Conservation (phyloP, 805 yeast species). For the Candida cerambycidarum region DNA sequence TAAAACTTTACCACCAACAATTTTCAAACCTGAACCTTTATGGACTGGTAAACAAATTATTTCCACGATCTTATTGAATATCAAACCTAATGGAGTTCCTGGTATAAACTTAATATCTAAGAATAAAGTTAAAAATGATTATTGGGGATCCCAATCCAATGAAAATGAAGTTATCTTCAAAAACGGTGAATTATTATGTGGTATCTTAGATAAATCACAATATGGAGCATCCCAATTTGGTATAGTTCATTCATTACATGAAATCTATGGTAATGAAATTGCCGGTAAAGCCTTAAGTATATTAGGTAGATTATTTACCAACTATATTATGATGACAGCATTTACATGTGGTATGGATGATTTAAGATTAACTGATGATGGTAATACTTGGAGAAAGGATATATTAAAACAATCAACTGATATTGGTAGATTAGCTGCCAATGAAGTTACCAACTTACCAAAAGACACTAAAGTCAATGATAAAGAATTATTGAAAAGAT, state of each 20-base stretch:
- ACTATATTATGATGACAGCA: conserved; percentile 87
- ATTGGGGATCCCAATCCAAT: conserved; percentile 83
- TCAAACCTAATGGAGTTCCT: conserved; percentile 83
- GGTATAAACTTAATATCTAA: conserved; percentile 83
- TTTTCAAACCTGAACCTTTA: conserved; percentile 79
- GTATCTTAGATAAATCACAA: conserved; percentile 96
- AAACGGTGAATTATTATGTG: conserved; percentile 85
- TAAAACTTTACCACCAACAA: conserved; percentile 84
- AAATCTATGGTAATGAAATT: conserved; percentile 85
- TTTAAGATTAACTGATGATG: conserved; percentile 85
- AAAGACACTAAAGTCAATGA: conserved; percentile 48
- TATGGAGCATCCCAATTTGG: conserved; percentile 98
- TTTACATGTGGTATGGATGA: conserved; percentile 99
- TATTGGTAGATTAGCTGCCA: conserved; percentile 88
- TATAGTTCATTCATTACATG: conserved; percentile 93
- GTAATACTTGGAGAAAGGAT: conserved; percentile 85
- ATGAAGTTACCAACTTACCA: conserved; percentile 84
- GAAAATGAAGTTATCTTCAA: conserved; percentile 86
- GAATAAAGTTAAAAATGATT: conserved; percentile 90
- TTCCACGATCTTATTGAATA: conserved; percentile 84
- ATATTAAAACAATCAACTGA: conserved; percentile 75
- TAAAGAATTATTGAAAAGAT: conserved; percentile 77
- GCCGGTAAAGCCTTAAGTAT: conserved; percentile 91
- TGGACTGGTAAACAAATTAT: conserved; percentile 99
- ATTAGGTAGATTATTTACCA: conserved; percentile 93